Evolutionary conservation across 352 stramenopile species (phyloP).

Genomic region (Pythium chondricola): DNA sequence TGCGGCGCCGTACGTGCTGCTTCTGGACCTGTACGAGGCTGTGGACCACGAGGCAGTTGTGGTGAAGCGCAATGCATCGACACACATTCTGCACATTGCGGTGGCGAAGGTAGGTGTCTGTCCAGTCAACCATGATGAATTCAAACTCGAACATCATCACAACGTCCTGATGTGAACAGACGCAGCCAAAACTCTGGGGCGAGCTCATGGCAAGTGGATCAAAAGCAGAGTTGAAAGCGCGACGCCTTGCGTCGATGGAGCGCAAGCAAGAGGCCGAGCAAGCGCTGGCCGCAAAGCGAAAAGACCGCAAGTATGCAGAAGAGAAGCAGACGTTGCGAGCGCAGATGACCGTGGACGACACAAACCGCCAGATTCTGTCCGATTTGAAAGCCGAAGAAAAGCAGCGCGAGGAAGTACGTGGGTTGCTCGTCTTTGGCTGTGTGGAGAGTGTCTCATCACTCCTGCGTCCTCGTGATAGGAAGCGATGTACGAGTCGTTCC

Average conservation of each 20-base stretch:
- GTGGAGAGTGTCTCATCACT: not conserved
- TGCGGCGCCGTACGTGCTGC: slow-evolving; percentile 59
- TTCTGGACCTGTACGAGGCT: slow-evolving; percentile 53
- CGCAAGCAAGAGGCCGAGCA: slow-evolving; percentile 40
- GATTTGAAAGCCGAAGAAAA: slow-evolving; percentile 79
- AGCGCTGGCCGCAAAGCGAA: slow-evolving; percentile 34
- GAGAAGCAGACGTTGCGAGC: slow-evolving; percentile 71
- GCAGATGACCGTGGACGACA: slow-evolving; percentile 77
- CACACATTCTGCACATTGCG: slow-evolving; percentile 37
- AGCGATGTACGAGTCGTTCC: slow-evolving; percentile 75
- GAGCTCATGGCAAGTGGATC: slow-evolving; percentile 29
- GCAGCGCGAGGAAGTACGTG: slow-evolving; percentile 58
- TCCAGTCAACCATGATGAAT: not conserved
- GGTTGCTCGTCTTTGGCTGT: not conserved
- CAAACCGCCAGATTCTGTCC: slow-evolving; percentile 59
- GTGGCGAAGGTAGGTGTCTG: slow-evolving; percentile 31
- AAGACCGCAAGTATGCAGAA: slow-evolving; percentile 49
- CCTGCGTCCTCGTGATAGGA: slow-evolving; percentile 21
- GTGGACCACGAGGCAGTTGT: slow-evolving; percentile 48
- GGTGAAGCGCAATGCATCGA: slow-evolving; percentile 36
- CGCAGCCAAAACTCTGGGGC: slow-evolving; percentile 29
- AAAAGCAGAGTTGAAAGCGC: slow-evolving; percentile 33
- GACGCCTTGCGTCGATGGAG: slow-evolving; percentile 55
- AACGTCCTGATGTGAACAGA: slow-evolving; percentile 1
- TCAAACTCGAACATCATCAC: not conserved